These are phyloP conservation scores for Limonium bicolor DNA, from an alignment of 148 eudicot species.

Conservation along the genomic window DNA sequence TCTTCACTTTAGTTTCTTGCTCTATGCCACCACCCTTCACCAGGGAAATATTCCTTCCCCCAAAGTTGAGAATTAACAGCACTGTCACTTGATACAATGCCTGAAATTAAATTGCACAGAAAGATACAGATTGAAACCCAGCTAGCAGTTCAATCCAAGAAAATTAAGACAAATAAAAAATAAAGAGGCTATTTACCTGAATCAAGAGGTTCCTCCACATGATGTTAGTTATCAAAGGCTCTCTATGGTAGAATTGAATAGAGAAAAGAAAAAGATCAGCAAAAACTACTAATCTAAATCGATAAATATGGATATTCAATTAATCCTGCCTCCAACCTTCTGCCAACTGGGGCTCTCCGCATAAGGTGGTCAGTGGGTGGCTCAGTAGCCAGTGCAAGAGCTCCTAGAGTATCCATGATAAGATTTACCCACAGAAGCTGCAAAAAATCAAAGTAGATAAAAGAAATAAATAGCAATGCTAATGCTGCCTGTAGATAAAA, in stretches of 20 bases:
- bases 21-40: slow-evolving; percentile 17
- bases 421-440: slow-evolving; percentile 98
- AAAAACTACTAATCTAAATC: neutral
- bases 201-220: slow-evolving; percentile 92
- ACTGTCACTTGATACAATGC: slow-evolving; percentile 78
- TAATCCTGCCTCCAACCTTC: slow-evolving; percentile 42
- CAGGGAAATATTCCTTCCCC: slow-evolving; percentile 36
- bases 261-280: neutral
- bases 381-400: slow-evolving; percentile 97
- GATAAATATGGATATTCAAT: neutral
- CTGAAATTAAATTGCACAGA: too few relatives aligned
- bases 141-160: neutral
- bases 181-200: slow-evolving; percentile 35
- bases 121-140: neutral
- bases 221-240: slow-evolving; percentile 84
- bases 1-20: slow-evolving; percentile 51
- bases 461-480: neutral
- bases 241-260: slow-evolving; percentile 27
- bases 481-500: neutral
- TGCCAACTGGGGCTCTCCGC: slow-evolving; percentile 74
- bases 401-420: slow-evolving; percentile 96
- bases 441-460: slow-evolving; percentile 3
- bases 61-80: slow-evolving; percentile 65
- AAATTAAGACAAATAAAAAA: neutral
- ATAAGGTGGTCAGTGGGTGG: slow-evolving; percentile 95